Evolutionary conservation across 495 filamentous ascomycete species (phyloP), one percentile per base, ranked within the genome.

Genomic region (Durotheca rogersii): DNA sequence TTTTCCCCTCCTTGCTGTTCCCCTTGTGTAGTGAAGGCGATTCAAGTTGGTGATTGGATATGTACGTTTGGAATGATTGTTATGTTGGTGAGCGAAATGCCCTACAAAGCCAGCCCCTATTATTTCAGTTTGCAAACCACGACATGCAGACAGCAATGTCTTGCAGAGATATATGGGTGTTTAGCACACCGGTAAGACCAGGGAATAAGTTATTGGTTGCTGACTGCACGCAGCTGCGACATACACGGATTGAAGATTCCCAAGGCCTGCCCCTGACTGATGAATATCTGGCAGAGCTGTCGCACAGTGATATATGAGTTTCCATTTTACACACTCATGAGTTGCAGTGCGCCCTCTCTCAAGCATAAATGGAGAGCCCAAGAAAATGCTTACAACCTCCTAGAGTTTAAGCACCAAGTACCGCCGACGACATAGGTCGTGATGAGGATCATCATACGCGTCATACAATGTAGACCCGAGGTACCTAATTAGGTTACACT

Each of bases 161-260:
- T 59, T 42, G 50, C 45, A 34, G 36, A 51, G 29, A 46, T 50
- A 42, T 23, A 44, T 54, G 19, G 44, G 25, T 41, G 27, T 35
- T 20, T 35, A 42, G 33, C 27, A 21, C 43, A 27, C 10, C 48
- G 53, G 37, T 39, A 59, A 16, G 31, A 27, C 25, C 31, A 53
- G 33, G 35, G 37, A 32, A 20, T 27, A 50, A 46, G 38, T 45
- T 41, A 33, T n/a, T n/a, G n/a, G n/a, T n/a, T n/a, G n/a, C n/a
- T n/a, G n/a, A n/a, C n/a, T n/a, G n/a, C n/a, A n/a, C n/a, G n/a
- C n/a, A n/a, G n/a, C n/a, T n/a, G n/a, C n/a, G n/a, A n/a, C n/a
- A n/a, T n/a, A n/a, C n/a, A n/a, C n/a, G 42, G 51, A 55, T 54
- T 53, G 38, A 27, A 59, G 56, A 55, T 59, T 51, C 56, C 50